Evolutionary conservation across 768 basidiomycete genomes (phyloP), one percentile per base, ranked within the genome.

Genomic region (Kwoniella newhampshirensis): DNA sequence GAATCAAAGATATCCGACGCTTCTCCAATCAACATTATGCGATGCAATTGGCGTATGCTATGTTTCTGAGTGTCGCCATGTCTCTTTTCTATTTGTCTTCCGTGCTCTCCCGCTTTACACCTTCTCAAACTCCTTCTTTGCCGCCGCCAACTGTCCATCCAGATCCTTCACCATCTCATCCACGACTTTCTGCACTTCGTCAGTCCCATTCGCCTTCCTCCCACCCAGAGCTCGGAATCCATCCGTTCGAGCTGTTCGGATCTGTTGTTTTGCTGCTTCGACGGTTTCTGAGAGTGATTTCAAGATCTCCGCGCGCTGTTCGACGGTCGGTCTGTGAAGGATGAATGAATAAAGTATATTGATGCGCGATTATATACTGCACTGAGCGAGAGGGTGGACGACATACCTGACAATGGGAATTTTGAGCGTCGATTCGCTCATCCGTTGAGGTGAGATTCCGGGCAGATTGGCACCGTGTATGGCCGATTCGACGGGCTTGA

Each of bases 71-170:
- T n/a, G n/a, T n/a, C n/a, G n/a, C n/a, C n/a, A n/a, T n/a, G n/a
- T n/a, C n/a, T n/a, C n/a, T n/a, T n/a, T n/a, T n/a, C n/a, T n/a
- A n/a, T n/a, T n/a, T n/a, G n/a, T n/a, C n/a, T n/a, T n/a, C 32
- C 32, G 32, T 27, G n/a, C 35, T 11, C 27, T 4, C 26, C 30
- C 37, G 3, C 30, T 18, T 46, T 60, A 73, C 21, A 54, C 73
- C 62, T 75, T 74, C 4, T 71, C 75, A 40, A 77, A 67, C 51
- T 76, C 75, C 64, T 75, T 75, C 67, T 75, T 77, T 11, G 71
- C 74, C 40, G 62, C 56, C 0, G 53, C 52, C 39, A 75, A 37
- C 26, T 68, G 45, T n/a, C 54, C 66, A 51, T 76, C 74, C 40
- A 77, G 46, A 50, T 68, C 58, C 28, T 57, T 60, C 18, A 57